Evolutionary conservation across 768 basidiomycete species (phyloP), one percentile per base, ranked within the genome.

Genomic region (Tricholoma terreum): DNA sequence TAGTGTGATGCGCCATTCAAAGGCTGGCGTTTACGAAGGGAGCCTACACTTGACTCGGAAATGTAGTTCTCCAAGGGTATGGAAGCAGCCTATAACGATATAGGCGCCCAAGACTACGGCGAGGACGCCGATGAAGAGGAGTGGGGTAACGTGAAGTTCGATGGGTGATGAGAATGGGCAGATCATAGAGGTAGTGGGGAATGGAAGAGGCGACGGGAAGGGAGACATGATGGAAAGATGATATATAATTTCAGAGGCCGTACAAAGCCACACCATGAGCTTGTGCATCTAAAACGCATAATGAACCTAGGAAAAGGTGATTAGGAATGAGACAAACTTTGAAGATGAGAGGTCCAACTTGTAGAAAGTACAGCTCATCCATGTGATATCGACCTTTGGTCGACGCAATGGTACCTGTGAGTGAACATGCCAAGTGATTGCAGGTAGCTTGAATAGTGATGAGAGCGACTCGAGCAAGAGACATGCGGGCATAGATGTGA

Each of bases 291-390:
- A 27, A 27, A 27, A 27, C 6, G 3, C 24, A 24, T 12, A 2
- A 27, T 27, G 24, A 27, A 27, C 10, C 1, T 38, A 22, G 10
- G 40, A 36, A n/a, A 19, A 12, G 30, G n/a, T 7, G 24, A 17
- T 24, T n/a, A n/a, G 54, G 14, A 6, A 27, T 27, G 2, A 35
- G 8, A 35, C 12, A 10, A 2, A 75, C 81, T 70, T 75, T 75
- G 67, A 81, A 78, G 11, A 82, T 65, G n/a, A 73, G 52, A 1
- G 80, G 79, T 0, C 80, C 80, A 15, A 82, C 75, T 48, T 79
- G 78, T n/a, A 82, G 69, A 52, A 78, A 62, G 58, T 71, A 73
- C 21, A 70, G 70, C 59, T 77, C 76, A 42, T 76, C 68, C 6
- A 73, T 76, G 61, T 81, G 74, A 61, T 78, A 81, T 10, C 80